Evolutionary conservation across 2,329 filamentous ascomycete species (phyloP).

Genomic region (Aureobasidium sp.): DNA sequence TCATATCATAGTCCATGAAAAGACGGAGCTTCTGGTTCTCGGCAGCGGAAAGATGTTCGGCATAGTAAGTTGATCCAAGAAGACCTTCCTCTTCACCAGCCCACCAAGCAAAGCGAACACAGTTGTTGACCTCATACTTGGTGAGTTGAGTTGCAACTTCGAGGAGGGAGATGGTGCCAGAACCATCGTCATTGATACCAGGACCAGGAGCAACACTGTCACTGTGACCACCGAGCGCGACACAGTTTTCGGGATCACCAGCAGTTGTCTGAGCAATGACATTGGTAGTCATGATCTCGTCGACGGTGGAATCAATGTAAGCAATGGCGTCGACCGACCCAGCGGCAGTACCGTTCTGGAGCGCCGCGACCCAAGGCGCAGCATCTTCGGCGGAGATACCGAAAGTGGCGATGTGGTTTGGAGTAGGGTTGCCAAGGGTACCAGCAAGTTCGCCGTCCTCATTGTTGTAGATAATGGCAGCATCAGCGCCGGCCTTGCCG

Average conservation of each 20-base stretch:
- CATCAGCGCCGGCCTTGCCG: constrained; percentile 73
- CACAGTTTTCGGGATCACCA: constrained; percentile 65
- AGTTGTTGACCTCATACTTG: constrained; percentile 79
- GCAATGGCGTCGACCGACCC: constrained; percentile 35
- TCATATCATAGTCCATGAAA: constrained; percentile 79
- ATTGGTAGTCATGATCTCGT: constrained; percentile 58
- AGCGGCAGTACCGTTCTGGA: constrained; percentile 50
- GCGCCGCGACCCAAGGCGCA: constrained; percentile 57
- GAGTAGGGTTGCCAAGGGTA: constrained; percentile 63
- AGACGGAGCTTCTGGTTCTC: constrained; percentile 68
- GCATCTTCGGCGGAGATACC: constrained; percentile 70
- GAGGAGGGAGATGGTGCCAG: constrained; percentile 68
- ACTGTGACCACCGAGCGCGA: constrained; percentile 67
- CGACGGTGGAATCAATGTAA: constrained; percentile 48
- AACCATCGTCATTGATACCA: constrained; percentile 84
- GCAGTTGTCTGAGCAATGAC: constrained; percentile 66
- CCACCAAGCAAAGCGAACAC: constrained; percentile 73
- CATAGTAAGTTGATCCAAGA: constrained; percentile 66
- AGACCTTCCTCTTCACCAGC: constrained; percentile 70
- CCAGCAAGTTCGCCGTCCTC: constrained; percentile 68
- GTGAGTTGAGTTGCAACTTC: constrained; percentile 67
- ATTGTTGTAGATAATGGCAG: constrained; percentile 77
- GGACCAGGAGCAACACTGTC: constrained; percentile 69
- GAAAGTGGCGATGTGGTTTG: constrained; percentile 70
- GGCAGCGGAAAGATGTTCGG: constrained; percentile 49